Base-by-base conservation (phyloP, 441 rosid species). In the Populus hybrid region DNA sequence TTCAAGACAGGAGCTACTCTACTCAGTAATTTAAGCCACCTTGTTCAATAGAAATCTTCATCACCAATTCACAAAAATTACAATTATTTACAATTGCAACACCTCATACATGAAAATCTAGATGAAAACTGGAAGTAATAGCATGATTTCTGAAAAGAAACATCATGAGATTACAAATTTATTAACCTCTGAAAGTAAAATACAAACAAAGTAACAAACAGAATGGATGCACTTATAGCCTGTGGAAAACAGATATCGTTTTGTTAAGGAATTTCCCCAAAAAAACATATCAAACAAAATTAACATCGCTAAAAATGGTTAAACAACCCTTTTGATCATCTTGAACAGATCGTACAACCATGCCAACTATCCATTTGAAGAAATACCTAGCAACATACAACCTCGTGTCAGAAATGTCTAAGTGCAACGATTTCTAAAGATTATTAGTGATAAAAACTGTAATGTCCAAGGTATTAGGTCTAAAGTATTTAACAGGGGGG, bases 271-370 rank as follows among this genome's bases (percentile, higher is more conserved):
- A 38, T 38, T 38, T 38, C 10, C 24, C 65, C 9, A 18, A 7
- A 16, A 32, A 16, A 32, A 67, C n/a, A 6, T 16, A 35, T 0
- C 46, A 72, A 34, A 30, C 18, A 23, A 67, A 28, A 6, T n/a
- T 30, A 57, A 19, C 69, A 73, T 21, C 34, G 9, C 42, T 9
- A 46, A 26, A 34, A 82, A 71, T 19, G 69, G 38, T 1, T 9
- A 76, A 81, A 67, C 23, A 70, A 80, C 21, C 98, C 85, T 90
- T 96, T 82, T 96, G 96, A 84, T 94, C 98, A 83, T 96, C 99
- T 80, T 96, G 99, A 80, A 91, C 96, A 12, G 98, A 90, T 74
- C 98, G 91, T 72, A 96, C 98, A 78, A 96, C 96, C 9, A 96
- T 94, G 81, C 96, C 95, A 71, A 94, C 97, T 75, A 96, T 92